Conservation (phyloP, 148 eudicot genomes). For the Fagopyrum tataricum region DNA sequence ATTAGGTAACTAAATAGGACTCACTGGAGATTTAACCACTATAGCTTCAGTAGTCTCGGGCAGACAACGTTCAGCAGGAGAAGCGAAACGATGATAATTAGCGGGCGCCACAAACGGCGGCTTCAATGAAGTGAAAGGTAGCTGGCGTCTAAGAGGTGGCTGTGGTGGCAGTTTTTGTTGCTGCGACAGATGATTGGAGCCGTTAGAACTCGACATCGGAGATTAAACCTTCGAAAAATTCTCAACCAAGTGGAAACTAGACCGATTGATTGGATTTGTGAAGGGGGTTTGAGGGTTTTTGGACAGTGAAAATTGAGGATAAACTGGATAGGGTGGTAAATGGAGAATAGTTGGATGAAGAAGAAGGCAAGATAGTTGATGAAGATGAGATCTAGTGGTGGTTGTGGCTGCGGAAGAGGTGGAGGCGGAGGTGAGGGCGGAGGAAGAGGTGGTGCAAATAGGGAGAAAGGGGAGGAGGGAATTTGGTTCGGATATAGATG, state of each 20-base stretch:
- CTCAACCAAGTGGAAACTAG: not conserved
- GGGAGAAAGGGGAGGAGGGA: slow-evolving; percentile 45
- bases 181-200: slow-evolving; percentile 26
- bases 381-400: slow-evolving; percentile 14
- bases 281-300: slow-evolving; percentile 10
- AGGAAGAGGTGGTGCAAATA: slow-evolving; percentile 16
- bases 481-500: slow-evolving; percentile 91
- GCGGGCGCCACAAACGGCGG: slow-evolving; percentile 44
- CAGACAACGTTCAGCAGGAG: slow-evolving; percentile 12
- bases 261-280: slow-evolving; percentile 5
- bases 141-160: slow-evolving; percentile 37
- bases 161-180: slow-evolving; percentile 25
- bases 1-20: slow-evolving; percentile 13
- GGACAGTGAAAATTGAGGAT: not conserved
- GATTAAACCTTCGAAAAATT: not conserved
- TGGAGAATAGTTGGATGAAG: slow-evolving; percentile 5
- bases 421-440: slow-evolving; percentile 14
- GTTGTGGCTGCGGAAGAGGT: slow-evolving; percentile 10
- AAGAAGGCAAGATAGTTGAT: not conserved
- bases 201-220: slow-evolving; percentile 28
- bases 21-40: slow-evolving; percentile 60
- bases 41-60: slow-evolving; percentile 37
- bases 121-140: slow-evolving; percentile 49
- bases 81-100: slow-evolving; percentile 62
- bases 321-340: not conserved